These are phyloP conservation scores for Candida suzukii DNA, from an alignment of 805 yeast genomes.

Conservation along the genomic window DNA sequence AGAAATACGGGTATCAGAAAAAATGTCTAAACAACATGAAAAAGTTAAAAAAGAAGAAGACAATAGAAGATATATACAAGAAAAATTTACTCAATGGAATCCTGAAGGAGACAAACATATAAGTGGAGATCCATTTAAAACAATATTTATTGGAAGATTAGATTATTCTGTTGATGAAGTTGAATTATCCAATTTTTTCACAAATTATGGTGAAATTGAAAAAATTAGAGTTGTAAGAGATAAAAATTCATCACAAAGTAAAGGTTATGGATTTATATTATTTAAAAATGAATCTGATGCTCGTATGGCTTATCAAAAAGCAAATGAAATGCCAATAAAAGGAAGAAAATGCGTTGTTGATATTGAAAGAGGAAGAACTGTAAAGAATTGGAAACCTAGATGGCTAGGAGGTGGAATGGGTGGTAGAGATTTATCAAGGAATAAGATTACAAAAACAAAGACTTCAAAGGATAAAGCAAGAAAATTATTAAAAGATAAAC, in stretches of 20 bases:
- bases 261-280: constrained; percentile 82
- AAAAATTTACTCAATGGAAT: constrained; percentile 37
- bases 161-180: constrained; percentile 58
- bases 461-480: neutral
- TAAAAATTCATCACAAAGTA: constrained; percentile 39
- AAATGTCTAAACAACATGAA: constrained; percentile 16
- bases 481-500: no score
- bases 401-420: constrained; percentile 92
- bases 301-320: constrained; percentile 50
- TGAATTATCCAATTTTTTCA: constrained; percentile 58
- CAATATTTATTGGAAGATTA: constrained; percentile 73
- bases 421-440: constrained; percentile 32
- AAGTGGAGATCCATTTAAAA: constrained; percentile 66
- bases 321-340: constrained; percentile 45
- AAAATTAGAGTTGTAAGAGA: constrained; percentile 51
- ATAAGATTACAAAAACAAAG: neutral
- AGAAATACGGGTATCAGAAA: constrained; percentile 14
- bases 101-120: constrained; percentile 53
- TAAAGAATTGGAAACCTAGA: constrained; percentile 64
- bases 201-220: constrained; percentile 66
- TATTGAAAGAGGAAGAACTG: constrained; percentile 60
- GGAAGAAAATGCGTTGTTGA: constrained; percentile 60
- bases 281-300: constrained; percentile 58
- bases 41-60: constrained; percentile 19
- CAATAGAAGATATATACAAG: constrained; percentile 26